A percentile compares a stretch with the other conserved stretches of the same genome.
Conservation (phyloP, 2,329 filamentous ascomycete genomes). For the Aspergillus pseudoviridinutans region DNA sequence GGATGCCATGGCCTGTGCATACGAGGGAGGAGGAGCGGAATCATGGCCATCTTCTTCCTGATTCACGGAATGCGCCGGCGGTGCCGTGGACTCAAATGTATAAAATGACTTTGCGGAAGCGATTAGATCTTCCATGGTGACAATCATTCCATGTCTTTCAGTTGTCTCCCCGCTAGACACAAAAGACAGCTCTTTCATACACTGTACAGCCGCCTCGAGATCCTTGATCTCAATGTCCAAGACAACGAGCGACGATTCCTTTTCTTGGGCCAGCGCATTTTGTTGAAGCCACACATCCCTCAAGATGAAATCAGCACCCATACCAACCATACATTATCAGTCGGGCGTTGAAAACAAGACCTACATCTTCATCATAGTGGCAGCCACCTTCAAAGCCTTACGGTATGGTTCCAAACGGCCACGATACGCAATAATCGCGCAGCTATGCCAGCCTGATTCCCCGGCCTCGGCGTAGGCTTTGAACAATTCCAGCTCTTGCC, state of each 20-base stretch:
- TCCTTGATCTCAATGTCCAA: slow-evolving; percentile 1
- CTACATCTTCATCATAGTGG: slow-evolving; percentile 1
- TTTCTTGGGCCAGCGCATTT: neutral
- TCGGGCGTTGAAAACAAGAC: neutral
- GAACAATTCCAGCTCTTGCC: neutral
- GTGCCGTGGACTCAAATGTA: neutral
- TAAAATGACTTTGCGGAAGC: neutral
- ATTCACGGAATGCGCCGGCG: neutral
- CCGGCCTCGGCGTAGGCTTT: neutral
- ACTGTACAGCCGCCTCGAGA: neutral
- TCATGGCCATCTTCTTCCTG: neutral
- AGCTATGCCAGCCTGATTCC: neutral
- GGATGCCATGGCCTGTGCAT: neutral
- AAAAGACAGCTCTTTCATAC: neutral
- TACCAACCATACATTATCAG: neutral
- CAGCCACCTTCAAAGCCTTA: neutral
- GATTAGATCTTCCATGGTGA: neutral
- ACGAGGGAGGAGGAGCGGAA: neutral
- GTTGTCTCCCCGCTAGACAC: neutral
- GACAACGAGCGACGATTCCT: neutral
- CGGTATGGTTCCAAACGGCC: neutral
- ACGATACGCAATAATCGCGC: neutral
- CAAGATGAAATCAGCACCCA: neutral
- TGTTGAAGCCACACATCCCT: neutral
- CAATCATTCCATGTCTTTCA: neutral